Conservation (phyloP, 2,329 filamentous ascomycete species). For the Zasmidium angulare region DNA sequence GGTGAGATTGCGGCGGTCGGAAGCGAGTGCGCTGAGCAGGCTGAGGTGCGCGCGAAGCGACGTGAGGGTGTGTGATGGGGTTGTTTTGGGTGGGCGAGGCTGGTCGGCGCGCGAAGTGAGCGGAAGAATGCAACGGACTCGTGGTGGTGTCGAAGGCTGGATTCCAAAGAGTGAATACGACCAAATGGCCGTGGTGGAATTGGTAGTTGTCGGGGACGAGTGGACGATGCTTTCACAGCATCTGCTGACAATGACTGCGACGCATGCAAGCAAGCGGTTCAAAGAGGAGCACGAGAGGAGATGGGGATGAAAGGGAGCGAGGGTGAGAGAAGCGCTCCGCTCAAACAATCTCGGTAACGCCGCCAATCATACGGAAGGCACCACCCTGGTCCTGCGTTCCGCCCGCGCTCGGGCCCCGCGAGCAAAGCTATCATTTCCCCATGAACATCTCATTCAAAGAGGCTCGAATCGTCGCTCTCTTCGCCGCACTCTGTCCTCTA, state of each 20-base stretch:
- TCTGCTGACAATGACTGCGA: slow-evolving; percentile 1
- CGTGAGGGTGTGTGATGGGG: not conserved
- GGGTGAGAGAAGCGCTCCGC: not conserved
- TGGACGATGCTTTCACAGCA: not conserved
- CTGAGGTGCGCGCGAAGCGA: slow-evolving; percentile 1
- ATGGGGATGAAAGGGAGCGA: not conserved
- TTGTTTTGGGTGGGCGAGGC: slow-evolving; percentile 6
- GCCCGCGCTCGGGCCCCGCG: no score
- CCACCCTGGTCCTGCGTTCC: no score
- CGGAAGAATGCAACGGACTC: slow-evolving; percentile 9
- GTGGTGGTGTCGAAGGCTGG: slow-evolving; percentile 1
- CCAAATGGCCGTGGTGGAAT: slow-evolving; percentile 11
- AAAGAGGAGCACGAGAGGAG: not conserved
- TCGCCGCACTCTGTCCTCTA: not conserved
- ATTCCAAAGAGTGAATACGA: slow-evolving; percentile 13
- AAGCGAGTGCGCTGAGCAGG: slow-evolving; percentile 7
- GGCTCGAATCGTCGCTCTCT: not conserved
- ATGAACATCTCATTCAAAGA: not conserved
- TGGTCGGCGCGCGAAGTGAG: slow-evolving; percentile 8
- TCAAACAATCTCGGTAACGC: not conserved
- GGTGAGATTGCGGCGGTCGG: slow-evolving; percentile 3
- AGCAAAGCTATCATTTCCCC: not conserved
- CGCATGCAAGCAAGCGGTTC: not conserved
- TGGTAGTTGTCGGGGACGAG: not conserved
- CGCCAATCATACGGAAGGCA: not conserved